These are phyloP conservation scores for Massarina eburnea DNA, from an alignment of 2,329 filamentous ascomycete species.

Conservation along the genomic window DNA sequence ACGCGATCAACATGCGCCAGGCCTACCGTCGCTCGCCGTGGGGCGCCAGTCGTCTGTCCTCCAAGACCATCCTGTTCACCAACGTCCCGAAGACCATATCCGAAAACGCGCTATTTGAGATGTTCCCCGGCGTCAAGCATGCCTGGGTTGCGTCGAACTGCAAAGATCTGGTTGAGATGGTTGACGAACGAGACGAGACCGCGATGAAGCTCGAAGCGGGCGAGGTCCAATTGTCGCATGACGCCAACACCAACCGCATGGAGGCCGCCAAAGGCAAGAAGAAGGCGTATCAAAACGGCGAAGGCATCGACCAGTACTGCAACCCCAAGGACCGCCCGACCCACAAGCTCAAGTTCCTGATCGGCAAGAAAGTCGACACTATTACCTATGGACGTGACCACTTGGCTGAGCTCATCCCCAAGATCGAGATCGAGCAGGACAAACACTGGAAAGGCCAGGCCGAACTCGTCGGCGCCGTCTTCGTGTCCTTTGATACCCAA, in stretches of 20 bases:
- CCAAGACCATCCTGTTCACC: conserved; percentile 52
- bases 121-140: conserved; percentile 44
- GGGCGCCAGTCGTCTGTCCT: conserved; percentile 48
- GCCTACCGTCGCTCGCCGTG: conserved; percentile 50
- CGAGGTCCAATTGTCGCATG: conserved; percentile 47
- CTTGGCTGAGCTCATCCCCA: conserved; percentile 71
- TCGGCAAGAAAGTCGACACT: conserved; percentile 60
- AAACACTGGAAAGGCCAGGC: conserved; percentile 67
- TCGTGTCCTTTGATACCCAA: conserved; percentile 84
- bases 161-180: conserved; percentile 48
- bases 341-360: conserved; percentile 44
- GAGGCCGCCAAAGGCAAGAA: conserved; percentile 60
- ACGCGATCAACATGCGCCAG: conserved; percentile 51
- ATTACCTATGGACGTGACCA: conserved; percentile 82
- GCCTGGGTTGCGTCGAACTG: conserved; percentile 52
- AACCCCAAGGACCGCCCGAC: conserved; percentile 45
- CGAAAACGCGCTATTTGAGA: conserved; percentile 43
- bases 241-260: conserved; percentile 66
- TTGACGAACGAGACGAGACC: conserved; percentile 47
- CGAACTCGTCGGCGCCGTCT: conserved; percentile 72
- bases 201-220: conserved; percentile 48
- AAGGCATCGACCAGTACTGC: conserved; percentile 46
- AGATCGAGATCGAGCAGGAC: conserved; percentile 68
- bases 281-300: conserved; percentile 46
- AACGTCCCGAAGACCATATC: conserved; percentile 48